These are phyloP conservation scores for Colletotrichum kahawae DNA, from an alignment of 2,329 filamentous ascomycete genomes.

Conservation along the genomic window DNA sequence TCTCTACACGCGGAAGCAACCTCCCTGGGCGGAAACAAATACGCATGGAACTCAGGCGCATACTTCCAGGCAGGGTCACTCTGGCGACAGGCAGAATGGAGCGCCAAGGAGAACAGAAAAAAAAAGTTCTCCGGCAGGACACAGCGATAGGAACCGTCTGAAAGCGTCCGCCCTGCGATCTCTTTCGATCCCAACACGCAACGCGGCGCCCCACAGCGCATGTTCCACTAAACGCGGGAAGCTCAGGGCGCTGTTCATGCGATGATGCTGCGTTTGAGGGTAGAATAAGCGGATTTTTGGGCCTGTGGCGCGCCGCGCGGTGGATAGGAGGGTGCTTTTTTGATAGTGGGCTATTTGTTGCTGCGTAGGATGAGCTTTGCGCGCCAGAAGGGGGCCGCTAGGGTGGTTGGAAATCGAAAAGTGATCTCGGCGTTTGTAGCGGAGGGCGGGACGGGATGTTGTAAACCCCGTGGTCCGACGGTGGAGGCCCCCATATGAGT, in stretches of 20 bases:
- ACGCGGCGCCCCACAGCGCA: neutral
- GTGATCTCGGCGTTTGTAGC: constrained; percentile 16
- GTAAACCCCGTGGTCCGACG: constrained; percentile 15
- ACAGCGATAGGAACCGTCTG: neutral
- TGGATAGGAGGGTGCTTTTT: neutral
- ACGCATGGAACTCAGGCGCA: neutral
- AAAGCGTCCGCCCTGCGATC: constrained; percentile 1
- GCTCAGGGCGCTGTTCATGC: constrained; percentile 14
- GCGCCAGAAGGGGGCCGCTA: neutral
- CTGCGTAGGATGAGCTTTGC: neutral
- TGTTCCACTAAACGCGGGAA: constrained; percentile 5
- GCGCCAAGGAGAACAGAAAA: neutral
- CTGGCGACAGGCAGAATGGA: neutral
- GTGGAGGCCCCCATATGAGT: neutral
- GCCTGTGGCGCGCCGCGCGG: neutral
- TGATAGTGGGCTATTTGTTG: neutral
- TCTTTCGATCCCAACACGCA: neutral
- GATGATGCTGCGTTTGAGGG: neutral
- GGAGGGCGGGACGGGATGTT: constrained; percentile 16
- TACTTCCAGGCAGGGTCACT: neutral
- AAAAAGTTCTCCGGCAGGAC: neutral
- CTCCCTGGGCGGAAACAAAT: neutral
- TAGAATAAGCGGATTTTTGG: neutral
- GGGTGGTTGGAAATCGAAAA: constrained; percentile 14
- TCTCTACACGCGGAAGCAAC: neutral